Evolutionary conservation across 768 basidiomycete genomes (phyloP).

Genomic region (Leccinum pellstonianum): DNA sequence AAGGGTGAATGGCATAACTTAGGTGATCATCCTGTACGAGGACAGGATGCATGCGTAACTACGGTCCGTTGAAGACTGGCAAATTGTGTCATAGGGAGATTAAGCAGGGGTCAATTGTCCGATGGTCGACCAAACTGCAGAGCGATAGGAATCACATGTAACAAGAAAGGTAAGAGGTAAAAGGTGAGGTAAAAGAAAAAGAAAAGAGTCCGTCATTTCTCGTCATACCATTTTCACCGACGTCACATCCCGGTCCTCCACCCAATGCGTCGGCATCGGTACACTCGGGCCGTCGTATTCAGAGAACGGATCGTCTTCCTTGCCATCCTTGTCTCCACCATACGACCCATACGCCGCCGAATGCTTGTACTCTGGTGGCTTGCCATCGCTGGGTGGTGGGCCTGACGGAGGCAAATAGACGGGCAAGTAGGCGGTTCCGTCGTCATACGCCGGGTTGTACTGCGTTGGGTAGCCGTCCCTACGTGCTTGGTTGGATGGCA

Average conservation of each 20-base stretch:
- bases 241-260: no score
- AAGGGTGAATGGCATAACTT: neutral
- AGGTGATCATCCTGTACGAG: neutral
- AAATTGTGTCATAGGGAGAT: no score
- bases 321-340: slow-evolving; percentile 31
- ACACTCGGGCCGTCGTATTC: no score
- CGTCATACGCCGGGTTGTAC: slow-evolving; percentile 60
- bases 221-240: no score
- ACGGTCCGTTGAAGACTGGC: neutral
- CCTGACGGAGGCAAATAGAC: slow-evolving; percentile 51
- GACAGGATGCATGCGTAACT: neutral
- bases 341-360: slow-evolving; percentile 33
- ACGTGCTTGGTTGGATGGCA: slow-evolving; percentile 39
- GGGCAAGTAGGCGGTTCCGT: slow-evolving; percentile 25
- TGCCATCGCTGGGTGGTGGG: slow-evolving; percentile 45
- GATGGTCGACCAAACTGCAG: no score
- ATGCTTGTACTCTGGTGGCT: slow-evolving; percentile 51
- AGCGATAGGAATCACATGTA: no score
- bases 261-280: no score
- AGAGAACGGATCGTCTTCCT: slow-evolving; percentile 45
- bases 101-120: no score
- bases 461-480: slow-evolving; percentile 44
- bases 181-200: neutral
- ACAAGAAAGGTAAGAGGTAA: no score
- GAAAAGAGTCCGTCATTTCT: no score